Evolutionary conservation across 306 rosid genomes (phyloP).

Genomic region (Prunus mume): DNA sequence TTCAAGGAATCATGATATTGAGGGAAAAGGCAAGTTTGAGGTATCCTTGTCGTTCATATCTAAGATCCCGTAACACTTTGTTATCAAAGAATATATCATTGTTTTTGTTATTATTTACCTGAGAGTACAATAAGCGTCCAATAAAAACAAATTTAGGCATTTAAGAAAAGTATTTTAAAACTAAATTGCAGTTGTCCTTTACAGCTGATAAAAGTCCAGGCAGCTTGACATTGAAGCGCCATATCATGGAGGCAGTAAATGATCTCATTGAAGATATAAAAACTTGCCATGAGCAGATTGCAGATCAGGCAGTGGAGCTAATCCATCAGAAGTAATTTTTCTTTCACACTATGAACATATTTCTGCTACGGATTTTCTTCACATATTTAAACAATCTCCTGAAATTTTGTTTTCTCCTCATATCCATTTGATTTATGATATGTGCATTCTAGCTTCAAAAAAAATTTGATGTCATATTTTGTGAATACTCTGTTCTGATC

Average conservation of each 20-base stretch:
- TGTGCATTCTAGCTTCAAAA: neutral
- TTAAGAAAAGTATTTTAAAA: neutral
- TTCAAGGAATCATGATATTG: neutral
- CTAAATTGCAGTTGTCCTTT: neutral
- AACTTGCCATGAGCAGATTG: slow-evolving; percentile 18
- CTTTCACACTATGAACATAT: neutral
- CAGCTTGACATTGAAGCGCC: neutral
- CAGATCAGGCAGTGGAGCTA: slow-evolving; percentile 16
- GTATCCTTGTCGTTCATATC: neutral
- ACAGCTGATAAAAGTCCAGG: neutral
- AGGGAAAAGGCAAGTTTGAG: slow-evolving; percentile 9
- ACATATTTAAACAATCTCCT: neutral
- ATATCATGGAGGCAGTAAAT: slow-evolving; percentile 1
- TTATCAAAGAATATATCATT: too few species aligned
- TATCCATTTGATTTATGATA: neutral
- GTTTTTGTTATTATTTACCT: too few species aligned
- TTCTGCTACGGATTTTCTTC: neutral
- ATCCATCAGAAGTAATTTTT: slow-evolving; percentile 17
- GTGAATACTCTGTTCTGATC: neutral
- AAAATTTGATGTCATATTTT: neutral
- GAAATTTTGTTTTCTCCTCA: neutral
- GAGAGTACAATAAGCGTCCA: too few species aligned
- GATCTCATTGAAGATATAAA: slow-evolving; percentile 22
- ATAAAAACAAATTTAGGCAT: neutral
- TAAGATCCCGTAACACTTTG: neutral